Conservation (phyloP, 2,329 filamentous ascomycete species). For the Trichoderma sp. region DNA sequence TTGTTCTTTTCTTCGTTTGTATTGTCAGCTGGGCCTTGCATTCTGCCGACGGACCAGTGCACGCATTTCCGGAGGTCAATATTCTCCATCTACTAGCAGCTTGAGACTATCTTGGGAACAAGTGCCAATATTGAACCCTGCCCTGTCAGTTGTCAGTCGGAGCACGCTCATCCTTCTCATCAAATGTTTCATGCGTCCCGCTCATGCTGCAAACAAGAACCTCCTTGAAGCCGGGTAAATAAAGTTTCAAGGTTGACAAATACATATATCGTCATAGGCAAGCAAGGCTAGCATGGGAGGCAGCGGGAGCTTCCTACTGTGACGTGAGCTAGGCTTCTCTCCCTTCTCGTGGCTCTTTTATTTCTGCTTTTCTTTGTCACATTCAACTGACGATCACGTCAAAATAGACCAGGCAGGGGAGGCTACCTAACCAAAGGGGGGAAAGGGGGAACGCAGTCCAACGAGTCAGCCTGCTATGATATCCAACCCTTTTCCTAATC, state of each 20-base stretch:
- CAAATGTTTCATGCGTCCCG: conserved; percentile 11
- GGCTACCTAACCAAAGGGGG: not conserved
- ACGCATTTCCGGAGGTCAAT: not conserved
- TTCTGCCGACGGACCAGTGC: not conserved
- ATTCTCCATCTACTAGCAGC: not conserved
- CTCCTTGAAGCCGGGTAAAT: conserved; percentile 6
- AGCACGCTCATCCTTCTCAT: not conserved
- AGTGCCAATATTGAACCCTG: not conserved
- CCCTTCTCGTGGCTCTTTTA: not conserved
- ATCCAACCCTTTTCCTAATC: conserved; percentile 3
- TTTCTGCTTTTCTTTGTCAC: not conserved
- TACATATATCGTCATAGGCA: not conserved
- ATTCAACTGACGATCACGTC: not conserved
- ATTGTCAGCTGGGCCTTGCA: not conserved
- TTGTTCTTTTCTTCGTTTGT: not conserved
- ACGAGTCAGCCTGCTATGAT: conserved; percentile 13
- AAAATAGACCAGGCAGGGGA: not conserved
- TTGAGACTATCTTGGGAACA: not conserved
- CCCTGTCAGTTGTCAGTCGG: not conserved
- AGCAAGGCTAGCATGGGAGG: not conserved
- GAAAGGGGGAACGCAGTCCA: not conserved
- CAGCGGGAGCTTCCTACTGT: not conserved
- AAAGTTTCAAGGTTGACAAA: conserved; percentile 7
- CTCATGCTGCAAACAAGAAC: not conserved
- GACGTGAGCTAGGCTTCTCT: not conserved